Conservation (phyloP, 176 grass and related monocot genomes). For the Zoysia pacifica region DNA sequence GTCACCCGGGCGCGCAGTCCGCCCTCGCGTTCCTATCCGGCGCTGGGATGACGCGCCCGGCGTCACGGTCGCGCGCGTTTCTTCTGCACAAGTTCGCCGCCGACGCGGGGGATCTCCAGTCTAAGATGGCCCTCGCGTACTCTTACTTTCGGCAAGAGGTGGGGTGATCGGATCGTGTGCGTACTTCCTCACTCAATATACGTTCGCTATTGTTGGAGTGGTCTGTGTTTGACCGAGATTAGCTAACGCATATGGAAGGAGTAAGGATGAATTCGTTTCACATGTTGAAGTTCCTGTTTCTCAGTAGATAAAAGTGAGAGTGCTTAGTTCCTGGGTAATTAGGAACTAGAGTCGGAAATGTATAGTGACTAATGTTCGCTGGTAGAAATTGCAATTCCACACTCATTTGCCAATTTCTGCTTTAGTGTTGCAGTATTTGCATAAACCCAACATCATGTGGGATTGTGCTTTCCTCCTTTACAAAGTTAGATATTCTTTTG, state of each 20-base stretch:
- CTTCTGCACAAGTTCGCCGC: constrained; percentile 90
- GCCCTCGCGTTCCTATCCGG: constrained; percentile 75
- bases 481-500: background rate
- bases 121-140: constrained; percentile 95
- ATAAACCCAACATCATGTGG: background rate
- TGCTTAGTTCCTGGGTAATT: background rate
- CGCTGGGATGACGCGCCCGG: constrained; percentile 63
- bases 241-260: background rate
- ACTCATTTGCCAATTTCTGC: background rate
- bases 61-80: constrained; percentile 67
- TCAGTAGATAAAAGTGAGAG: background rate
- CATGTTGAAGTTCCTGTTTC: background rate
- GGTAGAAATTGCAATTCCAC: background rate
- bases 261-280: background rate
- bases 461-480: background rate
- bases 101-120: constrained; percentile 83
- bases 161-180: constrained; percentile 27
- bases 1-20: constrained; percentile 72
- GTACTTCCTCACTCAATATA: background rate
- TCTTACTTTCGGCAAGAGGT: constrained; percentile 88
- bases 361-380: background rate
- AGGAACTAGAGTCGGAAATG: background rate
- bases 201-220: background rate
- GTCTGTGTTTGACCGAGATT: background rate
- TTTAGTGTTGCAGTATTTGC: background rate